Evolutionary conservation across 1,284 basidiomycete species (phyloP).

Genomic region (Marasmius oreades): DNA sequence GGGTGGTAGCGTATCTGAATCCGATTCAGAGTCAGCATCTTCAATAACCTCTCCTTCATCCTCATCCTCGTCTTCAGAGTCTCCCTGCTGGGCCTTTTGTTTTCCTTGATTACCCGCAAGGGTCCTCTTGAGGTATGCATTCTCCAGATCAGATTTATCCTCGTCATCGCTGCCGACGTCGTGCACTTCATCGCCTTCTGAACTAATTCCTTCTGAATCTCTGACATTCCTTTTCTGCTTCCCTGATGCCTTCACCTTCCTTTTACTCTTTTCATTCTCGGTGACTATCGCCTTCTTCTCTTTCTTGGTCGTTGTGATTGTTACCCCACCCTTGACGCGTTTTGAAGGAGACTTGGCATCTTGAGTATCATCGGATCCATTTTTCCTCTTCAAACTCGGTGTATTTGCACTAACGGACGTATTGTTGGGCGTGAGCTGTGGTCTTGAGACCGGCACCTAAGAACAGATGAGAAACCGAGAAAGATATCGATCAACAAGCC

Average conservation of each 20-base stretch:
- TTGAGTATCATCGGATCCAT: background rate
- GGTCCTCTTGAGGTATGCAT: slow-evolving; percentile 23
- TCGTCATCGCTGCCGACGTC: slow-evolving; percentile 25
- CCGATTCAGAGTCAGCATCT: slow-evolving; percentile 12
- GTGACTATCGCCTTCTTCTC: background rate
- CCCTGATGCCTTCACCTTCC: background rate
- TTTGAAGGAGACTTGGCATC: background rate
- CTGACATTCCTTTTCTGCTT: background rate
- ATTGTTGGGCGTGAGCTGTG: background rate
- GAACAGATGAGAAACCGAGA: background rate
- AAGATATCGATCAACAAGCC: background rate
- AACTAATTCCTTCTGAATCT: background rate
- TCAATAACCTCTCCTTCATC: slow-evolving; percentile 14
- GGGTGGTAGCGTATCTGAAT: slow-evolving; percentile 32
- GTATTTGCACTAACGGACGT: background rate
- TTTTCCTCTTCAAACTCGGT: background rate
- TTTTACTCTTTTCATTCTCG: background rate
- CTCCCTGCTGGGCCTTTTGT: slow-evolving; percentile 11
- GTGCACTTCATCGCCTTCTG: slow-evolving; percentile 12
- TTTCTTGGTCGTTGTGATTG: no score
- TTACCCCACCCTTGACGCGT: background rate
- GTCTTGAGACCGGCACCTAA: background rate
- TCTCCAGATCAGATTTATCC: slow-evolving; percentile 32
- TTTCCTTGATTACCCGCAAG: slow-evolving; percentile 1
- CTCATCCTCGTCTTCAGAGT: slow-evolving; percentile 7